Conservation (phyloP, 306 rosid genomes). For the Sicyos edulis region DNA sequence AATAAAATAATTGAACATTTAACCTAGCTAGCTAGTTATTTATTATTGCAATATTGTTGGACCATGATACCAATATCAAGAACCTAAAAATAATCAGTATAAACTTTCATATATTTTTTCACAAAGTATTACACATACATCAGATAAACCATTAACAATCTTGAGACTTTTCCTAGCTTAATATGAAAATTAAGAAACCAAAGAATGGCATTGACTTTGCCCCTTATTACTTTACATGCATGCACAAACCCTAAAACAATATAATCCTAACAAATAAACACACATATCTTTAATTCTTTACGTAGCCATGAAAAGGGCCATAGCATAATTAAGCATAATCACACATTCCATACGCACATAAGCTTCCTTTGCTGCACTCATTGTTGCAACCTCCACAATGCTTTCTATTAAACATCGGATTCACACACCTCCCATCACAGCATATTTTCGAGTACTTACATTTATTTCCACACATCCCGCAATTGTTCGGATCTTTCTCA, state of each 20-base stretch:
- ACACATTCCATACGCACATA: slow-evolving; percentile 45
- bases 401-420: slow-evolving; percentile 31
- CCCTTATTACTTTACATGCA: not conserved
- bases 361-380: slow-evolving; percentile 39
- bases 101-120: too few relatives aligned
- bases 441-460: slow-evolving; percentile 38
- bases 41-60: too few relatives aligned
- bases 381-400: slow-evolving; percentile 44
- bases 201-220: not conserved
- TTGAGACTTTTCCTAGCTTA: too few relatives aligned
- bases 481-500: slow-evolving; percentile 30
- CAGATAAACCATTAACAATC: not conserved
- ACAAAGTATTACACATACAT: too few relatives aligned
- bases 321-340: slow-evolving; percentile 20
- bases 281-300: too few relatives aligned
- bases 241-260: slow-evolving; percentile 4
- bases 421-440: slow-evolving; percentile 45
- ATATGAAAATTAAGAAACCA: not conserved
- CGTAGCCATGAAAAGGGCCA: too few relatives aligned
- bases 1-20: too few relatives aligned
- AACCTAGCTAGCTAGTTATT: too few relatives aligned
- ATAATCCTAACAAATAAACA: not conserved
- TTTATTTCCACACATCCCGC: slow-evolving; percentile 39
- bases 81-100: too few relatives aligned
- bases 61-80: too few relatives aligned